Conservation (phyloP, 441 rosid genomes). For the Gossypium schwendimanii region DNA sequence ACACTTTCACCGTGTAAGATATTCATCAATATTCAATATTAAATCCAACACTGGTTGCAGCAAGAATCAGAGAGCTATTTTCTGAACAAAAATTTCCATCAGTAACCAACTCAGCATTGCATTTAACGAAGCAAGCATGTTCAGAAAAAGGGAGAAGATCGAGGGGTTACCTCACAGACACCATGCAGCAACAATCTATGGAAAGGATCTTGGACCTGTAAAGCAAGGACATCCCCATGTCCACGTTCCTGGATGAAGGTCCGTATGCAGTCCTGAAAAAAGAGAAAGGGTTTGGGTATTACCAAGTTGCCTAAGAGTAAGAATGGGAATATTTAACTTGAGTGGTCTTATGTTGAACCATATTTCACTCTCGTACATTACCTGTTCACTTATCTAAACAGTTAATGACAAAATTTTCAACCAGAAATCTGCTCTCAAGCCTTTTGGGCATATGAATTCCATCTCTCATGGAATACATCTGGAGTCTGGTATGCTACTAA, state of each 20-base stretch:
- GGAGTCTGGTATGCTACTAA: background rate
- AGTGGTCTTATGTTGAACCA: background rate
- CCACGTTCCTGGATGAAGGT: slow-evolving; percentile 44
- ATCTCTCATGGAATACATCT: background rate
- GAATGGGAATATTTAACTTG: background rate
- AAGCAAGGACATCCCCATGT: slow-evolving; percentile 51
- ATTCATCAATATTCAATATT: background rate
- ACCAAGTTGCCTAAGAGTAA: background rate
- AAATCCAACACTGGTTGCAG: background rate
- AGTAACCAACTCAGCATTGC: background rate
- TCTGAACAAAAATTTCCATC: background rate
- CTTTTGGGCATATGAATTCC: background rate
- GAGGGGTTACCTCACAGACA: slow-evolving; percentile 68
- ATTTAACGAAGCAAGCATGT: background rate
- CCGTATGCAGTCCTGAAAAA: slow-evolving; percentile 52
- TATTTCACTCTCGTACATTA: background rate
- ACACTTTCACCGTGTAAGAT: background rate
- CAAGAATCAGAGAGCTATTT: background rate
- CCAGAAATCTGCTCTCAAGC: background rate
- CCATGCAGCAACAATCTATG: slow-evolving; percentile 84
- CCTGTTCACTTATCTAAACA: background rate
- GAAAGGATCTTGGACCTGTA: slow-evolving; percentile 79
- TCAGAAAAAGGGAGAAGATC: background rate
- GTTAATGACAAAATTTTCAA: background rate
- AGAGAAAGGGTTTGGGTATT: background rate